A percentile compares a stretch with the other conserved stretches of the same genome.
Conservation (phyloP, 768 basidiomycete species). For the Vararia minispora region DNA sequence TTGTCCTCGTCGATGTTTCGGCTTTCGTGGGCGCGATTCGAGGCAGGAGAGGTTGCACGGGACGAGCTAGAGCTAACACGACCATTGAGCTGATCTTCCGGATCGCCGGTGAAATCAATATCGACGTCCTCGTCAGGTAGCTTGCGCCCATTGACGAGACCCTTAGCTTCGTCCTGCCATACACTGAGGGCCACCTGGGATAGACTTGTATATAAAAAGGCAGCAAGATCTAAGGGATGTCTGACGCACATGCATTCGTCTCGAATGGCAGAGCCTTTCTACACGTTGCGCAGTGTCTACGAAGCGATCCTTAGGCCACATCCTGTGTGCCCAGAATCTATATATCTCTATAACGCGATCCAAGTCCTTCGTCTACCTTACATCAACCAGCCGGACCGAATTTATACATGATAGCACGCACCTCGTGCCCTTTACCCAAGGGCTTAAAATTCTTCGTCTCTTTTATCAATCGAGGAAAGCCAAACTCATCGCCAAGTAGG, state of each 20-base stretch:
- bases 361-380: conserved; percentile 65
- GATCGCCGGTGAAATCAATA: conserved; percentile 35
- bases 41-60: conserved; percentile 3
- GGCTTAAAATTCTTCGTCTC: conserved; percentile 68
- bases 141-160: conserved; percentile 26
- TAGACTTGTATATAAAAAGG: not conserved
- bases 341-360: conserved; percentile 72
- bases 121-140: conserved; percentile 26
- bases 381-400: conserved; percentile 1
- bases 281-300: conserved; percentile 75
- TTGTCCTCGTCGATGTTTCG: conserved; percentile 7
- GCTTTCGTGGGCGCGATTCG: conserved; percentile 2
- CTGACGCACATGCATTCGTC: conserved; percentile 67
- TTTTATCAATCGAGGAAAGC: conserved; percentile 73
- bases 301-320: conserved; percentile 87
- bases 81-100: too few relatives aligned
- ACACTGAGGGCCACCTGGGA: conserved; percentile 56
- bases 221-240: not conserved
- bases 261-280: conserved; percentile 82
- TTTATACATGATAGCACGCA: conserved; percentile 21
- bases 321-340: conserved; percentile 89
- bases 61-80: too few relatives aligned
- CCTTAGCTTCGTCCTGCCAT: conserved; percentile 63
- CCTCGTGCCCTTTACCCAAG: conserved; percentile 91
- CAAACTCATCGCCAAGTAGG: conserved; percentile 50